These are phyloP conservation scores for Selenicereus undatus DNA, from an alignment of 148 eudicot genomes.

Conservation along the genomic window DNA sequence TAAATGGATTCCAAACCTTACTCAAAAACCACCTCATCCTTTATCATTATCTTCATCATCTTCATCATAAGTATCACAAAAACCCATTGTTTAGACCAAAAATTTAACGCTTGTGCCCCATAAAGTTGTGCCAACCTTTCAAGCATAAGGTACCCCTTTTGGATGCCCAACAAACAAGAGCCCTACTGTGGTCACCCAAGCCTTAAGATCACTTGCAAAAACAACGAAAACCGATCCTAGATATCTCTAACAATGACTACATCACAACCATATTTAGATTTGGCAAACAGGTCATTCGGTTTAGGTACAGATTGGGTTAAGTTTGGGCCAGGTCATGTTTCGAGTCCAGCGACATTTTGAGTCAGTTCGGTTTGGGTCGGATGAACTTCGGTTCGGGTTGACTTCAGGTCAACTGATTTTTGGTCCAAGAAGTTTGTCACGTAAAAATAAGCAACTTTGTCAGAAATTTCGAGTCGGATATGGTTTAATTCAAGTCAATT, in stretches of 20 bases:
- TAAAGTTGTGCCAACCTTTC: slow-evolving; percentile 41
- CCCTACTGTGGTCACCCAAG: slow-evolving; percentile 35
- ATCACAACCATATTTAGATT: no score
- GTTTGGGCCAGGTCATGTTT: no score
- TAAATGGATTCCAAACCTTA: slow-evolving; percentile 24
- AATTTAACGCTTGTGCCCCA: slow-evolving; percentile 28
- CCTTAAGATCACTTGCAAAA: slow-evolving; percentile 30
- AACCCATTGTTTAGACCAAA: slow-evolving; percentile 14
- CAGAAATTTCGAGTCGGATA: no score
- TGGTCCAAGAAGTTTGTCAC: no score
- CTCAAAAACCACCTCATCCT: background rate
- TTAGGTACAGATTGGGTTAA: no score
- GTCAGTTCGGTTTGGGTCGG: no score
- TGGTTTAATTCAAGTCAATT: no score
- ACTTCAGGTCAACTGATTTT: no score
- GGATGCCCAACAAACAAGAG: slow-evolving; percentile 34
- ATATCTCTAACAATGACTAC: slow-evolving; percentile 34
- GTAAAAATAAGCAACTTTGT: no score
- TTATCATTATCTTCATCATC: slow-evolving; percentile 4
- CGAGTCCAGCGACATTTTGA: no score
- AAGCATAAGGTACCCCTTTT: slow-evolving; percentile 42
- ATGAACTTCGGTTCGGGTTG: no score
- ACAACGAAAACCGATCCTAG: slow-evolving; percentile 24
- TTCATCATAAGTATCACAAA: background rate
- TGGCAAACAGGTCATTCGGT: no score